Conservation (phyloP, 75 land plant species). For the Larix kaempferi region DNA sequence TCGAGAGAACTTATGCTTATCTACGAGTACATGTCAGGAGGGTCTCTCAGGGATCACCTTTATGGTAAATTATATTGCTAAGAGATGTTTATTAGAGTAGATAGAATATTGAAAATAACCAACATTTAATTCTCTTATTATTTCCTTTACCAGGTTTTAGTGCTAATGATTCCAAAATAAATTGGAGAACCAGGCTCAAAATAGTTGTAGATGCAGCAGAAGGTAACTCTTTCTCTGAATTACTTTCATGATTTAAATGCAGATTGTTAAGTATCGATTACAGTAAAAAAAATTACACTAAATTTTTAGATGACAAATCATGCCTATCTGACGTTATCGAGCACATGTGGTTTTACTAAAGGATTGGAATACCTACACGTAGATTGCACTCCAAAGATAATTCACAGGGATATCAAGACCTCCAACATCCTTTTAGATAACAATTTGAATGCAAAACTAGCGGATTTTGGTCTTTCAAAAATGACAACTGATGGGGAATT, state of each 20-base stretch:
- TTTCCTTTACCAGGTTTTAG: background rate
- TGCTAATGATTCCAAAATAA: background rate
- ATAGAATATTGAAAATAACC: background rate
- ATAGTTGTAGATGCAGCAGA: background rate
- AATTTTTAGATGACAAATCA: too few relatives aligned
- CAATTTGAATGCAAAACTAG: conserved; percentile 15
- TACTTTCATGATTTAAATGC: too few relatives aligned
- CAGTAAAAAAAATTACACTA: too few relatives aligned
- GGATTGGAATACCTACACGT: conserved; percentile 15
- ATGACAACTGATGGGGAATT: conserved; percentile 4
- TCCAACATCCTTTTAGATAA: too few relatives aligned
- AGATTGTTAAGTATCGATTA: too few relatives aligned
- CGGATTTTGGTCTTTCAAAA: too few relatives aligned
- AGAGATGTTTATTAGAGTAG: background rate
- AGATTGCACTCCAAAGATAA: conserved; percentile 11
- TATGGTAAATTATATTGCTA: conserved; percentile 2
- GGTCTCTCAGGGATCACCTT: conserved; percentile 55
- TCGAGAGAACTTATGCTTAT: conserved; percentile 36
- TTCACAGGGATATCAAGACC: too few relatives aligned
- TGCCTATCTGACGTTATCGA: too few relatives aligned
- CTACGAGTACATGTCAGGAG: conserved; percentile 58
- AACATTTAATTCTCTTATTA: background rate
- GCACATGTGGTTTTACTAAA: background rate
- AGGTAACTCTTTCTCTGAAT: background rate
- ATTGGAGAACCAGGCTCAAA: background rate